Evolutionary conservation across 257 asterid species (phyloP).

Genomic region (Solanum peruvianum): DNA sequence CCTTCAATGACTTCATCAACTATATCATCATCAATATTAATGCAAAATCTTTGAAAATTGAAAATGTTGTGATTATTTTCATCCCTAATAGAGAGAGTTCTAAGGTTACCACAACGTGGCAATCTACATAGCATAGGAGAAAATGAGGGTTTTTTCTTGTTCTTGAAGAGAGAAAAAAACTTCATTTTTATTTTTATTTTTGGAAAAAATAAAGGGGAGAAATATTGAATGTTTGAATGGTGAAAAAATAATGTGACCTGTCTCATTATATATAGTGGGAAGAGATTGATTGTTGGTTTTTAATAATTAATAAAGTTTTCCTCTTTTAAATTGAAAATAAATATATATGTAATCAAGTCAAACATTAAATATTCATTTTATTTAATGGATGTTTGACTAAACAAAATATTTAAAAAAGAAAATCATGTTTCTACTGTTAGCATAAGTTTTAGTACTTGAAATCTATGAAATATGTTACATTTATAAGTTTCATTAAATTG

Average conservation of each 20-base stretch:
- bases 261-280: not conserved
- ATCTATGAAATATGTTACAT: not conserved
- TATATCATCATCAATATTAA: not conserved
- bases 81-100: conserved; percentile 40
- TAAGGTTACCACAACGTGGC: conserved; percentile 26
- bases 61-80: conserved; percentile 1
- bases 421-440: not conserved
- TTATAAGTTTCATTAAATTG: not conserved
- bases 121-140: conserved; percentile 30
- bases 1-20: conserved; percentile 21
- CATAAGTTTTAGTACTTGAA: not conserved
- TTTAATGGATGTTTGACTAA: not conserved
- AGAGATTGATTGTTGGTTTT: not conserved
- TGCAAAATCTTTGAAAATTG: conserved; percentile 14
- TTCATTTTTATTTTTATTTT: conserved; percentile 14
- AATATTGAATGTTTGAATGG: not conserved
- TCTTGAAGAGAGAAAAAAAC: conserved; percentile 40
- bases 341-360: not conserved
- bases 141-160: conserved; percentile 4
- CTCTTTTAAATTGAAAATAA: not conserved
- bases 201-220: not conserved
- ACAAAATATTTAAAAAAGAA: not conserved
- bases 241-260: not conserved
- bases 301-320: not conserved
- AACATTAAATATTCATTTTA: not conserved